These are phyloP conservation scores for Avena insularis DNA, from an alignment of 176 grass and related monocot genomes.

Conservation along the genomic window DNA sequence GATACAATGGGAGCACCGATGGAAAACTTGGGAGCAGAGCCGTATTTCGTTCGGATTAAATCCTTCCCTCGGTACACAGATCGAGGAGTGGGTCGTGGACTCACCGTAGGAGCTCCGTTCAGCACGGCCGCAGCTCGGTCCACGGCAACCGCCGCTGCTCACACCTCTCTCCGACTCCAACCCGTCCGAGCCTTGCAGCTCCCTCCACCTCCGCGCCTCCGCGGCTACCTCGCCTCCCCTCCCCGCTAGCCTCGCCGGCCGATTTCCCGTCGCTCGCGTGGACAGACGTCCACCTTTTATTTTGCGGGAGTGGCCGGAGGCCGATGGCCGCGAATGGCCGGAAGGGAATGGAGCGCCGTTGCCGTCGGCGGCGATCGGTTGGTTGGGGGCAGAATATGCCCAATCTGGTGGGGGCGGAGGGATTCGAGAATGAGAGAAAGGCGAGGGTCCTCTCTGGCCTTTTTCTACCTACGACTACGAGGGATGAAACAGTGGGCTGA, in stretches of 20 bases:
- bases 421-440: conserved; percentile 21
- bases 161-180: background rate
- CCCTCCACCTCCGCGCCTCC: background rate
- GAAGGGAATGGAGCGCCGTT: conserved; percentile 5
- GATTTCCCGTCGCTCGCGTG: background rate
- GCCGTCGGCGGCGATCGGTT: conserved; percentile 28
- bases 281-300: background rate
- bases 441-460: conserved; percentile 30
- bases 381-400: conserved; percentile 18
- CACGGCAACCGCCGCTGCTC: background rate
- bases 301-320: background rate
- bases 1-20: background rate
- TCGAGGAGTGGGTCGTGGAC: background rate
- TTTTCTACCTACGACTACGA: conserved; percentile 32
- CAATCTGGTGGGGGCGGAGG: conserved; percentile 38
- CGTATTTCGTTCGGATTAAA: background rate
- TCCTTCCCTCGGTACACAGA: background rate
- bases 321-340: background rate
- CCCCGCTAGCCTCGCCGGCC: background rate
- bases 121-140: background rate
- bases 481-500: conserved; percentile 39
- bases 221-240: background rate
- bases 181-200: background rate
- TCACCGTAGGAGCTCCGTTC: background rate
- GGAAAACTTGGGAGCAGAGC: background rate